These are phyloP conservation scores for Acer saccharum DNA, from an alignment of 345 rosid species.

Conservation along the genomic window DNA sequence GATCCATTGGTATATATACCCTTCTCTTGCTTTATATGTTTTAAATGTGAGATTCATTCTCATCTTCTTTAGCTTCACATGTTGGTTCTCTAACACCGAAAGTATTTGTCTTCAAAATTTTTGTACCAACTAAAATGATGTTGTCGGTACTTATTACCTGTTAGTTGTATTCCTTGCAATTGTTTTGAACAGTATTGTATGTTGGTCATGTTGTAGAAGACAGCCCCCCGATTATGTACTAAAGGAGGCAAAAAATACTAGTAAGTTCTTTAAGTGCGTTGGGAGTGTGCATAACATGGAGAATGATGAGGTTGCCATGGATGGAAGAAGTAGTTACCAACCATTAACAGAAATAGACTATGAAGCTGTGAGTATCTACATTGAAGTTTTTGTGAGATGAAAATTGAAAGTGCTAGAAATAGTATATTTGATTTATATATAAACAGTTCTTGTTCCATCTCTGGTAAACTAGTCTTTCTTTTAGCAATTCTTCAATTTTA, in stretches of 20 bases:
- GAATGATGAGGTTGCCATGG: slow-evolving; percentile 52
- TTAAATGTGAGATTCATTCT: too few species aligned
- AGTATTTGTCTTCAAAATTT: not conserved
- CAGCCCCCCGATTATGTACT: slow-evolving; percentile 97
- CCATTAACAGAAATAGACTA: slow-evolving; percentile 83
- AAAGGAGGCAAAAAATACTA: slow-evolving; percentile 88
- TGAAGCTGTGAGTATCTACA: slow-evolving; percentile 76
- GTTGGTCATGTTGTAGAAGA: slow-evolving; percentile 57
- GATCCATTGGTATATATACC: too few species aligned
- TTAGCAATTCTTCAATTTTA: not conserved
- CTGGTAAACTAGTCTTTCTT: not conserved
- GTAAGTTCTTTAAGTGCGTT: slow-evolving; percentile 89
- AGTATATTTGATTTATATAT: not conserved
- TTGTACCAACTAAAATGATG: not conserved
- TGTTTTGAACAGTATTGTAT: slow-evolving; percentile 27
- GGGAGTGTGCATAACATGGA: slow-evolving; percentile 77
- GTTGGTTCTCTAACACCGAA: too few species aligned
- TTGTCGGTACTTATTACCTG: not conserved
- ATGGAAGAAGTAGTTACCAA: slow-evolving; percentile 69
- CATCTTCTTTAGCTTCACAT: too few species aligned
- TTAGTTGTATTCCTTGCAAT: slow-evolving; percentile 16
- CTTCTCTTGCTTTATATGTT: too few species aligned
- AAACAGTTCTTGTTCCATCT: not conserved
- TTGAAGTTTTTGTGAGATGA: slow-evolving; percentile 13
- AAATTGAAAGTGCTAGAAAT: slow-evolving; percentile 6